Evolutionary conservation across 2,329 filamentous ascomycete genomes (phyloP).

Genomic region (Aureobasidium sp.): DNA sequence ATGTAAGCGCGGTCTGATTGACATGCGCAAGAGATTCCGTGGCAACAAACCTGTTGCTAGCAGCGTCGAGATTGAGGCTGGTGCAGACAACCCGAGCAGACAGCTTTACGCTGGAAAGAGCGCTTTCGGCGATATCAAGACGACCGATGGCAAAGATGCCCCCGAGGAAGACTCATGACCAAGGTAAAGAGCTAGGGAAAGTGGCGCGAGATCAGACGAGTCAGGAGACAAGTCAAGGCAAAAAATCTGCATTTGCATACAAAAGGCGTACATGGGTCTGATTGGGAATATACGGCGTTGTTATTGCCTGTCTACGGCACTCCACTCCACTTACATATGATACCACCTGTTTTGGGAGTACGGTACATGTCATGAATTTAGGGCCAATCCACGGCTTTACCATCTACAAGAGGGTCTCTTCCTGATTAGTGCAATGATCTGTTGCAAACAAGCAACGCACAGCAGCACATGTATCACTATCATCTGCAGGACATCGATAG

Average conservation of each 20-base stretch:
- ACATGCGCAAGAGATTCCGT: slow-evolving; percentile 97
- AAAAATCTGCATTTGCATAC: slow-evolving; percentile 5
- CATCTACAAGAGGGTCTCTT: background rate
- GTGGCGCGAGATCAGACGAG: background rate
- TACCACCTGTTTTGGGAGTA: background rate
- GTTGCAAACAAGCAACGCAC: background rate
- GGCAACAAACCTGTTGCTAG: slow-evolving; percentile 81
- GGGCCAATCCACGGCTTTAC: background rate
- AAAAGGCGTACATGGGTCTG: background rate
- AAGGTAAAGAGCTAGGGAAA: background rate
- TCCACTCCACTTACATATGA: slow-evolving; percentile 2
- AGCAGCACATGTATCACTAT: background rate
- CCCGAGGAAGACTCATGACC: slow-evolving; percentile 26
- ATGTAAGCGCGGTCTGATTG: slow-evolving; percentile 92
- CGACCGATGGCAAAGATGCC: slow-evolving; percentile 27
- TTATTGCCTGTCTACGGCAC: background rate
- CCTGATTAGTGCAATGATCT: background rate
- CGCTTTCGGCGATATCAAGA: slow-evolving; percentile 25
- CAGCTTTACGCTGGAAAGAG: slow-evolving; percentile 72
- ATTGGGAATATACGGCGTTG: background rate
- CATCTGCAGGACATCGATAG: background rate
- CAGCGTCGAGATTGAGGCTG: slow-evolving; percentile 55
- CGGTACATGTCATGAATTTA: background rate
- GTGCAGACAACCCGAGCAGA: slow-evolving; percentile 42
- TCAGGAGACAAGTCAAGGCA: background rate